Base-by-base conservation (phyloP, 2,329 filamentous ascomycete species). In the Alternaria ethzedia region DNA sequence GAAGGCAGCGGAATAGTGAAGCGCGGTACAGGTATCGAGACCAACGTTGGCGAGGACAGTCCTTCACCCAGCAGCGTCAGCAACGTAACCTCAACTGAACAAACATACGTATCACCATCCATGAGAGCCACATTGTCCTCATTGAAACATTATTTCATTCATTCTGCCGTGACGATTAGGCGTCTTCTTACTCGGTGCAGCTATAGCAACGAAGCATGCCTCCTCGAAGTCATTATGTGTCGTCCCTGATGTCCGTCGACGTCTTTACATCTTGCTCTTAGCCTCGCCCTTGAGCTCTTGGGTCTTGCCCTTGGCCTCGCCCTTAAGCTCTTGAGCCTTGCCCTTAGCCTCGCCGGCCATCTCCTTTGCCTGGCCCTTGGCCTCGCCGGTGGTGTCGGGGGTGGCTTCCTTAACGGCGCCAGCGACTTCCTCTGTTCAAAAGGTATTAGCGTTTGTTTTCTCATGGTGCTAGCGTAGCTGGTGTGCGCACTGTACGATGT, bases 381-480 rank as follows among this genome's bases (percentile, higher is more conserved):
- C 82, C 67, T 83, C 54, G 47, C 70, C 69, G 3, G 66, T 70
- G 36, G 67, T 69, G 59, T 75, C 64, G 61, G 77, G 75, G 11
- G 72, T 52, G 41, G 65, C 66, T 55, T 79, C 71, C 70, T 83
- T 81, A 59, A 81, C 67, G 44, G 81, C 80, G 32, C 82, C 74
- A 50, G 83, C 80, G 46, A 82, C 83, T 79, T 86, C 68, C 71
- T 88, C 87, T 89, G 74, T 67, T 15, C 15, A 12, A 28, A 9
- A 4, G 4, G 11, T 41, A 41, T 75, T 58, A 76, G 71, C 54
- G 26, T 43, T n/a, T 25, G 50, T 21, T 3, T 2, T 13, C 2
- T 28, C n/a, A 21, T 45, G 0, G 12, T 25, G 9, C 41, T 55
- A 25, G 11, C 6, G 6, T 46, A 15, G 11, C 12, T n/a, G 2